These are phyloP conservation scores for Candida pseudoglaebosa DNA, from an alignment of 805 yeast genomes.

Conservation along the genomic window DNA sequence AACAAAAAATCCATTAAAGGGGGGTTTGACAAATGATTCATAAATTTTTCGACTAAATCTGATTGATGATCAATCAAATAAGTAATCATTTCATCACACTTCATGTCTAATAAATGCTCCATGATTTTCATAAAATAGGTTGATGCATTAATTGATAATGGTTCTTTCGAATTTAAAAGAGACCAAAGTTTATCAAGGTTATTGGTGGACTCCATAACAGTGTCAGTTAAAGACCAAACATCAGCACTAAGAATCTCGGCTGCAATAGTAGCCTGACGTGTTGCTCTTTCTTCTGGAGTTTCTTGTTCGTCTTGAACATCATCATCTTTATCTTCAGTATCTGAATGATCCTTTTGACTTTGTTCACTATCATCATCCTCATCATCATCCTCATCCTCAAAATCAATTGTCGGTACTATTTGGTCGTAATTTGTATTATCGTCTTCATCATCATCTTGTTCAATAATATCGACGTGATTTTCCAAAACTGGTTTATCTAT, in stretches of 20 bases:
- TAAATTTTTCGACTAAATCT: constrained; percentile 36
- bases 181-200: constrained; percentile 75
- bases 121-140: constrained; percentile 89
- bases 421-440: constrained; percentile 8
- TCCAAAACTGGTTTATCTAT: constrained; percentile 3
- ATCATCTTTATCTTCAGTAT: constrained; percentile 18
- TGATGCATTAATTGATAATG: constrained; percentile 71
- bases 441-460: constrained; percentile 9
- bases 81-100: constrained; percentile 45
- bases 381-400: constrained; percentile 19
- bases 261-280: constrained; percentile 47
- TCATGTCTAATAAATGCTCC: constrained; percentile 55
- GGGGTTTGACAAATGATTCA: constrained; percentile 42
- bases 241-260: constrained; percentile 89
- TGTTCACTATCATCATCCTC: constrained; percentile 25
- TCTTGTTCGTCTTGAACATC: constrained; percentile 24
- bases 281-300: constrained; percentile 30
- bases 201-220: constrained; percentile 71
- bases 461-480: constrained; percentile 6
- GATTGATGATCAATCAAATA: constrained; percentile 42
- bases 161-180: constrained; percentile 62
- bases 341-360: constrained; percentile 14
- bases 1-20: constrained; percentile 44
- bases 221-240: constrained; percentile 90
- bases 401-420: not conserved